Conservation (phyloP, 441 rosid species). For the Omphalea diandra region DNA sequence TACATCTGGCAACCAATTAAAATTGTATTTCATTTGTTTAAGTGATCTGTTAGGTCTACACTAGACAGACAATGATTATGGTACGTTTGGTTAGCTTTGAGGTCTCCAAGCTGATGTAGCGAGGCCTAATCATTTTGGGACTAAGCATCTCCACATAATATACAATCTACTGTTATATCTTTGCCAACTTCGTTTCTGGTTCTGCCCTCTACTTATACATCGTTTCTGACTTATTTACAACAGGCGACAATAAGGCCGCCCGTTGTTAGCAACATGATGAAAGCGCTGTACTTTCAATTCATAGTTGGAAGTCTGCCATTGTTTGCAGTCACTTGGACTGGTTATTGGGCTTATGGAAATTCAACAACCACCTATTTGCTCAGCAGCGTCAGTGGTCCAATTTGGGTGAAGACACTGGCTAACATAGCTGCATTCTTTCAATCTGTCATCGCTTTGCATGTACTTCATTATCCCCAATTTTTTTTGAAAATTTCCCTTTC, state of each 20-base stretch:
- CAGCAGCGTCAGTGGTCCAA: constrained; percentile 65
- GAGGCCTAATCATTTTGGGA: neutral
- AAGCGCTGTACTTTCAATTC: constrained; percentile 86
- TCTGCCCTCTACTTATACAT: neutral
- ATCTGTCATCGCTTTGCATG: constrained; percentile 80
- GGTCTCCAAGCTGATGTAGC: neutral
- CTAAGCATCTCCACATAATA: neutral
- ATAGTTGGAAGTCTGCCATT: constrained; percentile 66
- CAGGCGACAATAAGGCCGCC: constrained; percentile 92
- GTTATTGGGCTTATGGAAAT: constrained; percentile 98
- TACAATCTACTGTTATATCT: neutral
- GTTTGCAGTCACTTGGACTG: constrained; percentile 66
- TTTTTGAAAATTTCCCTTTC: neutral
- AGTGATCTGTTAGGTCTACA: neutral
- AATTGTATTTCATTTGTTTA: neutral
- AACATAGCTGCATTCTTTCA: constrained; percentile 83
- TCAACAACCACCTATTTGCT: constrained; percentile 69
- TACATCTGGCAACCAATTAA: too few relatives aligned
- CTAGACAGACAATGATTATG: neutral
- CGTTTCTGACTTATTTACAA: constrained; percentile 3
- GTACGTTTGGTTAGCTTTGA: neutral
- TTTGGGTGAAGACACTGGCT: constrained; percentile 78
- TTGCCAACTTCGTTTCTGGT: neutral
- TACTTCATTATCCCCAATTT: constrained; percentile 25
- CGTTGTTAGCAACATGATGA: constrained; percentile 75